Evolutionary conservation across 768 basidiomycete genomes (phyloP), one percentile per base, ranked within the genome.

Genomic region (Tulasnella sp.): DNA sequence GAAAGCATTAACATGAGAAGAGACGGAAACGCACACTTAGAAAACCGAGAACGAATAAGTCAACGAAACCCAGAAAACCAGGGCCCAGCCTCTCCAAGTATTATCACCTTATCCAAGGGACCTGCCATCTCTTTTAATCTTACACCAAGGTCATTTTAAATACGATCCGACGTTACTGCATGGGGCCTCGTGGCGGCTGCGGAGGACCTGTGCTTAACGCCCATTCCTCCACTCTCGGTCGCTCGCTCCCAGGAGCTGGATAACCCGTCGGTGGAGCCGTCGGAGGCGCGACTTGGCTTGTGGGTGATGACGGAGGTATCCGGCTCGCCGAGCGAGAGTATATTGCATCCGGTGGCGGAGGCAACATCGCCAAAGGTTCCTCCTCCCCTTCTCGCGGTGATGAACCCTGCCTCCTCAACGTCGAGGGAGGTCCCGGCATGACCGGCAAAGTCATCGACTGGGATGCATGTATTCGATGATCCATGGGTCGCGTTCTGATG

Each of bases 191-290:
- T 14, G 73, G 73, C 38, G 39, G 73, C 5, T 74, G 39, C 9
- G 44, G 27, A n/a, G 73, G 73, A 40, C 24, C 78, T 42, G 78
- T 38, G n/a, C 48, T 10, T 68, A 79, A 27, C 34, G 71, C 71
- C 78, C 78, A 79, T 56, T 79, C 78, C 71, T 79, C 71, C 3
- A 79, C 78, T 48, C 46, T 79, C 14, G 62, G 36, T 39, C 71
- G 16, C 10, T 58, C 9, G 21, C 39, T 71, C 14, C 38, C 38
- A 21, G 48, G 52, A 4, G 76, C 6, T 21, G 76, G 76, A 42
- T 77, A 77, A 8, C 76, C 76, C 76, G 34, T 31, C 24, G 76
- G 76, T 27, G 75, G 75, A 27, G 44, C n/a, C 34, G 34, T 31
- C 27, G 38, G 38, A 40, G 46, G 62, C 7, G 38, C 16, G 24